Percentiles rank a stretch among this genome's conserved stretches.
These are phyloP conservation scores for Coemansia sp. DNA, from an alignment of 192 early-diverging fungal species.

Conservation along the genomic window DNA sequence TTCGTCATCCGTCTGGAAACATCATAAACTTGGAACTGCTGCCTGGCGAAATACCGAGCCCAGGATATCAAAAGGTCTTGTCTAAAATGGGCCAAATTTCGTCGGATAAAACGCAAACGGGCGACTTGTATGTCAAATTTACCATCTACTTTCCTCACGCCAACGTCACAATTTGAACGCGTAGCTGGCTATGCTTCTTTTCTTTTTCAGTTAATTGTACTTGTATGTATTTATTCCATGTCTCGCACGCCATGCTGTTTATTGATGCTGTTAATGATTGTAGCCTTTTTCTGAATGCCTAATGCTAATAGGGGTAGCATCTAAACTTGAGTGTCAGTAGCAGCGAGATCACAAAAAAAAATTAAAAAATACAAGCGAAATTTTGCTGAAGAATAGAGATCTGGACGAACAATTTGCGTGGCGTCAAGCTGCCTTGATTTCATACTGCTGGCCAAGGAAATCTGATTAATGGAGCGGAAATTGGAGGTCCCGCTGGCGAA, in stretches of 20 bases:
- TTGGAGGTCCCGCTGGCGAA: too few species aligned
- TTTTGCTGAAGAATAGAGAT: too few species aligned
- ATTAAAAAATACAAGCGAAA: too few species aligned
- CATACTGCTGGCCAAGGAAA: too few species aligned
- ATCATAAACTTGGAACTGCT: conserved; percentile 14
- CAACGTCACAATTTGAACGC: conserved; percentile 11
- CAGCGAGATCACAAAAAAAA: too few species aligned
- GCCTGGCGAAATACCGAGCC: conserved; percentile 17
- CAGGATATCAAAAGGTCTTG: conserved; percentile 18
- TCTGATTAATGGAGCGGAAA: too few species aligned
- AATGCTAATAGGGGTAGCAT: too few species aligned
- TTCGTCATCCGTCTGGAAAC: conserved; percentile 27
- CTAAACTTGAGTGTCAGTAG: too few species aligned
- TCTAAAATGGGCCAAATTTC: conserved; percentile 14
- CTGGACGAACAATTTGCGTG: neutral
- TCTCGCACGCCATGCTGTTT: neutral
- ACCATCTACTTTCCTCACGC: conserved; percentile 17
- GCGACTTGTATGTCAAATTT: conserved; percentile 28
- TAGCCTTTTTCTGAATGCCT: neutral
- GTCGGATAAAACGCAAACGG: conserved; percentile 1
- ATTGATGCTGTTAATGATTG: neutral
- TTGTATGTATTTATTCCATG: neutral
- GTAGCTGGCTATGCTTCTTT: conserved; percentile 1
- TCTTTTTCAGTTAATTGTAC: neutral
- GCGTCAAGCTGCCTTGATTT: neutral